Percentiles rank a stretch among this genome's conserved stretches.
Conservation (phyloP, 371 early-diverging fungal genomes). For the Blakeslea trispora region DNA sequence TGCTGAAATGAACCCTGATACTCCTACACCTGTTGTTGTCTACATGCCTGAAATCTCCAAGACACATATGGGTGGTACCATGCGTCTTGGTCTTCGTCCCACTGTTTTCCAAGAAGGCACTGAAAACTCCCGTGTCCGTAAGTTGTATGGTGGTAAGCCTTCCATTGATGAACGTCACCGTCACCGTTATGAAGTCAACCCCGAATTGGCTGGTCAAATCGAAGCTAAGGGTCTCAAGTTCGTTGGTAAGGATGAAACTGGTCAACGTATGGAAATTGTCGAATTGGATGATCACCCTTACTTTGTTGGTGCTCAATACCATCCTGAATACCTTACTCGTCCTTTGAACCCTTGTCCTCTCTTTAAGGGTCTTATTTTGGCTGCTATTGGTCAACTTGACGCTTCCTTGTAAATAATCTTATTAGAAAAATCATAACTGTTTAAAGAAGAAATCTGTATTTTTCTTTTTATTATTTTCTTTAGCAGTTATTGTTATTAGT, state of each 20-base stretch:
- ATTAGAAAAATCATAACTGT: background rate
- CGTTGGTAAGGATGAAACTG: conserved; percentile 93
- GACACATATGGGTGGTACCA: conserved; percentile 96
- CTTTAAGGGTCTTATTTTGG: conserved; percentile 92
- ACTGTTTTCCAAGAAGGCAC: conserved; percentile 81
- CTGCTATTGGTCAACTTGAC: conserved; percentile 64
- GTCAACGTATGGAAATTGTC: conserved; percentile 96
- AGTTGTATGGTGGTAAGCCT: conserved; percentile 70
- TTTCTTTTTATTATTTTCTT: no score
- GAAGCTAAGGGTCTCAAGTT: conserved; percentile 89
- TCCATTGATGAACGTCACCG: conserved; percentile 94
- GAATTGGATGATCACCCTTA: conserved; percentile 94
- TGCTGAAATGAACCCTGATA: conserved; percentile 80
- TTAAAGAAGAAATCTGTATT: no score
- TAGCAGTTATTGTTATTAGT: no score
- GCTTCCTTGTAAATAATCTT: conserved; percentile 20
- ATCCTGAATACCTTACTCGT: conserved; percentile 98
- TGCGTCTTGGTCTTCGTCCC: conserved; percentile 92
- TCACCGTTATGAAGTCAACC: conserved; percentile 99
- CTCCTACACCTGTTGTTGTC: conserved; percentile 79
- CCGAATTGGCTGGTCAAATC: conserved; percentile 71
- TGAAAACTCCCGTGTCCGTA: conserved; percentile 56
- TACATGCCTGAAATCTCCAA: conserved; percentile 97
- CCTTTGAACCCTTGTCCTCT: conserved; percentile 93
- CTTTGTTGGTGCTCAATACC: conserved; percentile 98